A percentile compares a stretch with the other conserved stretches of the same genome.
Evolutionary conservation across 331 rosid genomes (phyloP).

Genomic region (Spiraea crenata): DNA sequence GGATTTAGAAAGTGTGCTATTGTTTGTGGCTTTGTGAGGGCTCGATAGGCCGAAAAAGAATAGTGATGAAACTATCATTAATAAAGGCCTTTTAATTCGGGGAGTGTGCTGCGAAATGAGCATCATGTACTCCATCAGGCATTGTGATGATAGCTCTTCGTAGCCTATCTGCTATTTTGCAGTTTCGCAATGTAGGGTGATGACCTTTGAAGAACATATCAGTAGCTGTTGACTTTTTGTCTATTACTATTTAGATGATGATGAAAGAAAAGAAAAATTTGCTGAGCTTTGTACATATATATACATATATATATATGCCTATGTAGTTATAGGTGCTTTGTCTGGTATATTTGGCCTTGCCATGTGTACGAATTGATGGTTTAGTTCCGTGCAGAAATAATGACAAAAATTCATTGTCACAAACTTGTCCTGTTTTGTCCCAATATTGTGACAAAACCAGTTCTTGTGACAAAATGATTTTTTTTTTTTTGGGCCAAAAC

Average conservation of each 20-base stretch:
- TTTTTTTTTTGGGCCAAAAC: no score
- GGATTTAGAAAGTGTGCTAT: background rate
- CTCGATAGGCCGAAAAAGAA: slow-evolving; percentile 11
- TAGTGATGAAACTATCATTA: slow-evolving; percentile 14
- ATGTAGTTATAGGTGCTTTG: background rate
- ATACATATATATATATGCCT: background rate
- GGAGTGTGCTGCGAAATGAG: slow-evolving; percentile 15
- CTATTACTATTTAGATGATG: slow-evolving; percentile 9
- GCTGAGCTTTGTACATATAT: background rate
- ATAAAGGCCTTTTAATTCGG: slow-evolving; percentile 16
- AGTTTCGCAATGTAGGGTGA: slow-evolving; percentile 4
- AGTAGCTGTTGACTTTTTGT: background rate
- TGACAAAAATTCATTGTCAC: no score
- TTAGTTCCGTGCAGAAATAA: background rate
- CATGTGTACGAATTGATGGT: background rate
- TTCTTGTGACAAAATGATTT: no score
- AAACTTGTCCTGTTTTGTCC: background rate
- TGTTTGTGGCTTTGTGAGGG: slow-evolving; percentile 16
- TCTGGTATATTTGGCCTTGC: background rate
- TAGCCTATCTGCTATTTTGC: background rate
- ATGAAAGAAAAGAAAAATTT: background rate
- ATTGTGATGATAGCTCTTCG: slow-evolving; percentile 6
- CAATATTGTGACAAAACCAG: no score
- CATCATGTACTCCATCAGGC: slow-evolving; percentile 11
- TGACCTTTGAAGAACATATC: background rate